Evolutionary conservation across 306 rosid species (phyloP), one percentile per base, ranked within the genome.

Genomic region (Parietaria judaica): DNA sequence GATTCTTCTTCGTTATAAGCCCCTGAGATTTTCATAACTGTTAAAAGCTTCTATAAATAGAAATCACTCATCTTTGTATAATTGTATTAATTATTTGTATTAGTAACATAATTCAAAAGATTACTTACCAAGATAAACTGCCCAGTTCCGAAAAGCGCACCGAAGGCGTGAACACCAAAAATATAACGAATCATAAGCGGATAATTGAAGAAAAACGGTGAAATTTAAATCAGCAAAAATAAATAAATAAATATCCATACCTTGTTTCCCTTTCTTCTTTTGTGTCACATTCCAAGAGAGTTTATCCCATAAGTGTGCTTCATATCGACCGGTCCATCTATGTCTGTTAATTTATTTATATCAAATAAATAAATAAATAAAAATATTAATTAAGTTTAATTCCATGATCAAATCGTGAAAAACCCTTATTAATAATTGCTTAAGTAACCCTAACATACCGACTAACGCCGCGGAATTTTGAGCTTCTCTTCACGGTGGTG

Each of bases 221-320:
- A 17, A 23, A 9, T 4, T 4, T 4, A 67, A 66, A 66, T 67
- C 56, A 67, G 14, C 64, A 36, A 56, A 54, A 64, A 58, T 58
- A 49, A 59, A 52, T 23, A 6, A 12, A 59, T 36, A 3, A 14
- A 51, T 0, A 1, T 37, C 2, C 47, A 3, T 64, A 85, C 94
- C 96, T 87, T 90, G 97, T 66, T 91, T 87, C 38, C 97, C 97
- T 70, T 87, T 91, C 79, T 91, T 91, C 76, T 85, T 91, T 71
- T 91, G 94, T 15, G 95, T 84, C 6, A 80, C 83, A 72, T 91
- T 91, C 96, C 97, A 91, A 3, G 96, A 85, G 43, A 86, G 91
- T 74, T 91, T 87, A 75, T 87, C 97, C 97, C 95, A 87, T 61
- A 91, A 72, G 73, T 91, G 97, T 16, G 96, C 97, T 81, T 90